phyloP scores from a whole-genome alignment of 225 moss, liverwort and hornwort species.

The Sphagnum contortum region DNA sequence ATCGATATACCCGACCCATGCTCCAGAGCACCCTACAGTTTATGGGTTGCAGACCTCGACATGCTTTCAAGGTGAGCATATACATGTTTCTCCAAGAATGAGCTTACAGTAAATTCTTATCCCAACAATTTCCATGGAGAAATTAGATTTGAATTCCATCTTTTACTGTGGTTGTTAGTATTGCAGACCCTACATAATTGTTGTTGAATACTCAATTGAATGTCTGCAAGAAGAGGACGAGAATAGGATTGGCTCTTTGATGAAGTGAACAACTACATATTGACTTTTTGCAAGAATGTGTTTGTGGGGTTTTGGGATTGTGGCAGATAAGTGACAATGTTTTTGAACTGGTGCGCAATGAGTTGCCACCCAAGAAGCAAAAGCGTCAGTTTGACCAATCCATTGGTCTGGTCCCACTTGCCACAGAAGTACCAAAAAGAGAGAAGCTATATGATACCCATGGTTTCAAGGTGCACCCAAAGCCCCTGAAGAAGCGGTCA shows the following conservation, averaged over 20 bases:
- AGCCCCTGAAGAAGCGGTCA: conserved; percentile 64
- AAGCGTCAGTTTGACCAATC: conserved; percentile 38
- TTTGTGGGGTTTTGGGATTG: neutral
- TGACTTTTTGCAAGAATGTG: neutral
- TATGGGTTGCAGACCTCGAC: conserved; percentile 92
- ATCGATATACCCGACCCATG: conserved; percentile 74
- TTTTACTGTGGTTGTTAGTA: conserved; percentile 3
- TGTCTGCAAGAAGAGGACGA: neutral
- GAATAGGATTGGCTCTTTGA: too few relatives aligned
- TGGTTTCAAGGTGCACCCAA: conserved; percentile 27
- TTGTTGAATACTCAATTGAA: too few relatives aligned
- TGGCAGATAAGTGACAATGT: conserved; percentile 48
- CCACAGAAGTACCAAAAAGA: conserved; percentile 18
- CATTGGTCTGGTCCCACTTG: conserved; percentile 39
- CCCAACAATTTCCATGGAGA: too few relatives aligned
- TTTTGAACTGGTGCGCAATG: conserved; percentile 30
- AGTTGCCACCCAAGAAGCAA: conserved; percentile 42
- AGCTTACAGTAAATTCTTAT: neutral
- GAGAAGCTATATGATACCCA: conserved; percentile 19
- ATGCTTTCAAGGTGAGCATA: conserved; percentile 55
- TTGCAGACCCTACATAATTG: too few relatives aligned
- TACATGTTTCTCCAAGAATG: conserved; percentile 4
- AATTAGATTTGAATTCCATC: conserved; percentile 22
- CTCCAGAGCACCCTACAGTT: conserved; percentile 86
- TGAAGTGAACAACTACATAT: neutral